A percentile compares a stretch with the other conserved stretches of the same genome.
Evolutionary conservation across 768 basidiomycete species (phyloP).

Genomic region (Pholiota conissans): DNA sequence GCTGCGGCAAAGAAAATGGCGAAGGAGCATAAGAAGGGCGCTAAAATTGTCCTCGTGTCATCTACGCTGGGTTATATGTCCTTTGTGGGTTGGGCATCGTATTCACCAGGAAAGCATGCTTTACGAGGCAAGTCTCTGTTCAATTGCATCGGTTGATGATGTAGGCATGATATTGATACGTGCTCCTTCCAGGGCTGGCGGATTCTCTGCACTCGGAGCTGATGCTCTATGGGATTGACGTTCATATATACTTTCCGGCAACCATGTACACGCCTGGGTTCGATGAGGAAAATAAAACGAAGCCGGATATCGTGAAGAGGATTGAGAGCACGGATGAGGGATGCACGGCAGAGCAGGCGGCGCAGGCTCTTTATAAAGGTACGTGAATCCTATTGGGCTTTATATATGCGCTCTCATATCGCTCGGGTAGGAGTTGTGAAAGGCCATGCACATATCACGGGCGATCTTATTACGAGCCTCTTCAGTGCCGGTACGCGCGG

Average conservation of each 20-base stretch:
- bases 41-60: conserved; percentile 76
- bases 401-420: background rate
- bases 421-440: conserved; percentile 56
- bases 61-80: conserved; percentile 76
- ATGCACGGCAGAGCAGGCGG: conserved; percentile 62
- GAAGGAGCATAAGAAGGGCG: conserved; percentile 52
- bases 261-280: conserved; percentile 81
- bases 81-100: conserved; percentile 76
- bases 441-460: conserved; percentile 74
- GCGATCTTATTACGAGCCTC: conserved; percentile 63
- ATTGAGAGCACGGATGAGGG: conserved; percentile 72
- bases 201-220: conserved; percentile 83
- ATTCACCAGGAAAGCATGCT: conserved; percentile 85
- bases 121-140: conserved; percentile 58
- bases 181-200: conserved; percentile 53
- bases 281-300: conserved; percentile 72
- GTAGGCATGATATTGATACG: too few species aligned
- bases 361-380: conserved; percentile 61
- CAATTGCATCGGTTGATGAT: conserved; percentile 26
- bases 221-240: conserved; percentile 70
- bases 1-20: conserved; percentile 69
- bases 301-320: conserved; percentile 72
- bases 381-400: conserved; percentile 8
- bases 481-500: conserved; percentile 73
- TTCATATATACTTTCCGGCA: conserved; percentile 82